These are phyloP conservation scores for Grosmannia penicillata DNA, from an alignment of 2,329 filamentous ascomycete genomes.

Conservation along the genomic window DNA sequence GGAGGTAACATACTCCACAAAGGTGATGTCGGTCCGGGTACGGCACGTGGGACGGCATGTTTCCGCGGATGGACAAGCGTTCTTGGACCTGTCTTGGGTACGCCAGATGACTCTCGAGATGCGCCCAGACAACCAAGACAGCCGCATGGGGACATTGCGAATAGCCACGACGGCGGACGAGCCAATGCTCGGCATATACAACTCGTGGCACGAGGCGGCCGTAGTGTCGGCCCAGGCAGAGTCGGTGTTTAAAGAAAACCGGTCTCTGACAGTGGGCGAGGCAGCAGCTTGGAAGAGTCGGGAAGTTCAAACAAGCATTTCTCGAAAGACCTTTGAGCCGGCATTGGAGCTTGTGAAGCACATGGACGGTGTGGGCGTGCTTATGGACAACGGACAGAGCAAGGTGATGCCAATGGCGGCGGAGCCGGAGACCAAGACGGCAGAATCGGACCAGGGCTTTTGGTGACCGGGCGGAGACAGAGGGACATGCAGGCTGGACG, in stretches of 20 bases:
- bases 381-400: constrained; percentile 11
- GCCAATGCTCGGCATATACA: constrained; percentile 9
- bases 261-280: constrained; percentile 11
- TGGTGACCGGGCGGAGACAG: constrained; percentile 6
- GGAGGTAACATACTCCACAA: constrained; percentile 1
- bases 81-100: constrained; percentile 11
- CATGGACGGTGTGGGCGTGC: constrained; percentile 17
- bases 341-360: constrained; percentile 14
- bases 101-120: constrained; percentile 10
- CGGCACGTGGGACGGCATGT: constrained; percentile 9
- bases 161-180: constrained; percentile 5
- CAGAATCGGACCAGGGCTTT: constrained; percentile 2
- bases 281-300: constrained; percentile 11
- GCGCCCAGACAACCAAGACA: not conserved
- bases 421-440: not conserved
- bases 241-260: constrained; percentile 13
- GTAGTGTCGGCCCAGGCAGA: constrained; percentile 14
- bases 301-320: constrained; percentile 9
- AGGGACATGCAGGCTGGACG: too few relatives aligned
- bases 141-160: not conserved
- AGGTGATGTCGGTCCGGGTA: constrained; percentile 7
- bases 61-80: constrained; percentile 9
- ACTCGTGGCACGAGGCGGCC: constrained; percentile 17
- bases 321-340: constrained; percentile 12
- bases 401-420: constrained; percentile 2